Conservation (phyloP, 2,329 filamentous ascomycete genomes). For the Tricladium varicosporioides region DNA sequence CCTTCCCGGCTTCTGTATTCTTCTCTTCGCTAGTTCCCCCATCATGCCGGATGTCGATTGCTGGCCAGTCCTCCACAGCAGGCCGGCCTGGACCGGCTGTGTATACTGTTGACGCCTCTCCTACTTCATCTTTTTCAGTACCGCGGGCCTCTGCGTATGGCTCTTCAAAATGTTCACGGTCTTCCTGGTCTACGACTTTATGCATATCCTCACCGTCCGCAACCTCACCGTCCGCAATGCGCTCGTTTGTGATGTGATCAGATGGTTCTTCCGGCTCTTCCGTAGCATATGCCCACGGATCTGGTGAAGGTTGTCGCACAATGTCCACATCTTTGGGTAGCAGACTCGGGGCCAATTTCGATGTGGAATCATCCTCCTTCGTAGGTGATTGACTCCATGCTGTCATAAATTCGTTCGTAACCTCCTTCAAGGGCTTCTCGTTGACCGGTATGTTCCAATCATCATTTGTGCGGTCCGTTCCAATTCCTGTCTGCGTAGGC, state of each 20-base stretch:
- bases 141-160: no score
- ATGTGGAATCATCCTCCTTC: not conserved
- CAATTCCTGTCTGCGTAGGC: slow-evolving; percentile 13
- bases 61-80: no score
- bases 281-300: slow-evolving; percentile 27
- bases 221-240: no score
- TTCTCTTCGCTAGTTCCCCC: no score
- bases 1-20: not conserved
- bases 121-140: no score
- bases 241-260: not conserved
- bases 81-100: no score
- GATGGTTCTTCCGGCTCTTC: not conserved
- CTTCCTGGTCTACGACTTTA: not conserved
- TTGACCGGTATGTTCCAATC: slow-evolving; percentile 13
- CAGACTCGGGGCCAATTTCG: slow-evolving; percentile 16
- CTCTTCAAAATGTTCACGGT: not conserved
- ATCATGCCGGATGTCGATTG: no score
- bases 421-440: slow-evolving; percentile 1
- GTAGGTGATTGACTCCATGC: slow-evolving; percentile 16
- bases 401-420: slow-evolving; percentile 7
- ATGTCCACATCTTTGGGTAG: slow-evolving; percentile 12
- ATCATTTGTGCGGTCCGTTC: slow-evolving; percentile 19
- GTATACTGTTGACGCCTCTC: not conserved
- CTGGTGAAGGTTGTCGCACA: slow-evolving; percentile 26
- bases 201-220: no score